These are phyloP conservation scores for Amaranthus hypochondriacus DNA, from an alignment of 148 eudicot genomes.

Conservation along the genomic window DNA sequence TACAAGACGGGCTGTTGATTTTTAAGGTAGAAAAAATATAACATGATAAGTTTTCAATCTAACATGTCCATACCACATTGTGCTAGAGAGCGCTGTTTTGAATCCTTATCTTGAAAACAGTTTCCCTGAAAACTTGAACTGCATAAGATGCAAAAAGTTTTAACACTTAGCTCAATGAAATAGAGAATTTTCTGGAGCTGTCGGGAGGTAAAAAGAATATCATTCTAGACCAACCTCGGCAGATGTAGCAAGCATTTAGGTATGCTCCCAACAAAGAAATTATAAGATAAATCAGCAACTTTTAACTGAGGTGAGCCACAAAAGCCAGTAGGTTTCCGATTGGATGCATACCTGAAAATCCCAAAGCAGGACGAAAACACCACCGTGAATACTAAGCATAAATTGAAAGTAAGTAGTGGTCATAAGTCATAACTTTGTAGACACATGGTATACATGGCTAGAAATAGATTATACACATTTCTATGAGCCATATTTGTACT, in stretches of 20 bases:
- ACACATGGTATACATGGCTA: no score
- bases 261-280: constrained; percentile 64
- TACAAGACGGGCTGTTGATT: no score
- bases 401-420: neutral
- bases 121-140: constrained; percentile 88
- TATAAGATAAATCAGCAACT: constrained; percentile 73
- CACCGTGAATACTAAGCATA: neutral
- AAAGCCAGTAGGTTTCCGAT: constrained; percentile 45
- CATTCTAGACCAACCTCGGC: constrained; percentile 49
- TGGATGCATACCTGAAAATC: constrained; percentile 53
- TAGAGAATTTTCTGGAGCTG: neutral
- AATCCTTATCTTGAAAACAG: constrained; percentile 66
- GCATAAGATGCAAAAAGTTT: constrained; percentile 14
- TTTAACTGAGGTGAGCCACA: constrained; percentile 72
- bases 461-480: no score
- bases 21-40: neutral
- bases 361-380: constrained; percentile 12
- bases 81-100: constrained; percentile 57
- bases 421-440: neutral
- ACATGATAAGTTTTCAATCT: neutral
- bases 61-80: constrained; percentile 63
- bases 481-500: neutral
- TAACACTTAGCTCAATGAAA: neutral
- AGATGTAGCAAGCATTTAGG: constrained; percentile 80
- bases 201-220: neutral